Evolutionary conservation across 2,329 filamentous ascomycete species (phyloP).

Genomic region (Catunica adiposa): DNA sequence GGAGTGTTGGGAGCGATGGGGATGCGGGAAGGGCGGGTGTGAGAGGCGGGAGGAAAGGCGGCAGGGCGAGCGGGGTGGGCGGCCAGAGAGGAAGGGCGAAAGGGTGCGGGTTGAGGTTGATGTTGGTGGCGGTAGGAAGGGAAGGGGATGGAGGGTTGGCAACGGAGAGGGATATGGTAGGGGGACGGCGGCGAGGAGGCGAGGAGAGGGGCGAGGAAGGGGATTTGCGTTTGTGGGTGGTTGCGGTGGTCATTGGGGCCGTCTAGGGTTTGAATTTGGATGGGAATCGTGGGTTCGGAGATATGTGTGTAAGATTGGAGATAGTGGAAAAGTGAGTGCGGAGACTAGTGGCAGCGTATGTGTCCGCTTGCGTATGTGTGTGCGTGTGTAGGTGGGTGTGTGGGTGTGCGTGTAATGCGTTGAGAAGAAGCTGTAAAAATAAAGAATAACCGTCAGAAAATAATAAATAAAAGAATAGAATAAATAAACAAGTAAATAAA

Average conservation of each 20-base stretch:
- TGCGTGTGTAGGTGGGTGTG: too few species aligned
- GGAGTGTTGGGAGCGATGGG: neutral
- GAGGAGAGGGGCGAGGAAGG: neutral
- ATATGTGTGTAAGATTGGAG: neutral
- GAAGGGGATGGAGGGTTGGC: neutral
- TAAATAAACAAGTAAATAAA: too few species aligned
- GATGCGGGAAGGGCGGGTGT: neutral
- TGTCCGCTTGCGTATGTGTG: too few species aligned
- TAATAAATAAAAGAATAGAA: too few species aligned
- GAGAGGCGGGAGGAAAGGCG: neutral
- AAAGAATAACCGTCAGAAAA: too few species aligned
- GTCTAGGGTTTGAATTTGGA: neutral
- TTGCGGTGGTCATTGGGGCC: neutral
- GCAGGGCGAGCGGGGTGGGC: neutral
- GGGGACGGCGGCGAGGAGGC: neutral
- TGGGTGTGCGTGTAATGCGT: too few species aligned
- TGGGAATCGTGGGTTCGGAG: neutral
- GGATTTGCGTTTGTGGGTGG: neutral
- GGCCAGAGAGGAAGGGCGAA: neutral
- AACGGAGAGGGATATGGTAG: neutral
- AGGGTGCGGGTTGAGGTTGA: neutral
- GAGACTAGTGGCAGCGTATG: too few species aligned
- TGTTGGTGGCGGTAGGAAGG: neutral
- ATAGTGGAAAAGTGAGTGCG: too few species aligned
- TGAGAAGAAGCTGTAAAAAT: too few species aligned